These are phyloP conservation scores for Micractinium sp. DNA, from an alignment of 139 green algal genomes.

Conservation along the genomic window DNA sequence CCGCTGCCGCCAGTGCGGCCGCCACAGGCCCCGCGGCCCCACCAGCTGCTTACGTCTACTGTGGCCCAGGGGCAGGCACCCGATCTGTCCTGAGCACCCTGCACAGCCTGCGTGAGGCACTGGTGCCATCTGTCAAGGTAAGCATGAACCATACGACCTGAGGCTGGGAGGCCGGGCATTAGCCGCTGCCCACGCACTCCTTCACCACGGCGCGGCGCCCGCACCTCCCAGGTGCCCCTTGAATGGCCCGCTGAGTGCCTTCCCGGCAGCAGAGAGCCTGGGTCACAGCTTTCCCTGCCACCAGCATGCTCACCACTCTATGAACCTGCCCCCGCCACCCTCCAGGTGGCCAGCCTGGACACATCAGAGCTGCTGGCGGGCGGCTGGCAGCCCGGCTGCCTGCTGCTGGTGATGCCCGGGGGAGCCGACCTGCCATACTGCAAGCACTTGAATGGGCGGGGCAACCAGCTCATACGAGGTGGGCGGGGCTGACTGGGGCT, in stretches of 20 bases:
- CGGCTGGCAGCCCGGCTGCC: slow-evolving; percentile 45
- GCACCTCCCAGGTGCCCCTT: too few relatives aligned
- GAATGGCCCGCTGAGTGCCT: too few relatives aligned
- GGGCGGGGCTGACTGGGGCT: neutral
- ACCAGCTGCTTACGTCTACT: slow-evolving; percentile 51
- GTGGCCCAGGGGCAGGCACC: slow-evolving; percentile 61
- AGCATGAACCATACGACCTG: neutral
- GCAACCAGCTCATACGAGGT: slow-evolving; percentile 72
- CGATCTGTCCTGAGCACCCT: slow-evolving; percentile 49
- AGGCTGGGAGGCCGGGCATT: too few relatives aligned
- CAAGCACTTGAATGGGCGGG: slow-evolving; percentile 68
- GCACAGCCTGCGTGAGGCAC: slow-evolving; percentile 30
- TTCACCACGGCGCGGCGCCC: neutral
- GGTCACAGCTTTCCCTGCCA: too few relatives aligned
- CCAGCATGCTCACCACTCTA: too few relatives aligned
- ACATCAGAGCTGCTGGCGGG: slow-evolving; percentile 59
- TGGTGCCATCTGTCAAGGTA: slow-evolving; percentile 35
- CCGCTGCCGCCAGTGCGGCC: too few relatives aligned
- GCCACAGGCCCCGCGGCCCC: neutral
- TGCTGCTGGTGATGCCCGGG: slow-evolving; percentile 74
- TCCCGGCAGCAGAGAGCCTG: too few relatives aligned
- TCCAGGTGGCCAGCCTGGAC: slow-evolving; percentile 49
- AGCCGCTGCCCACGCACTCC: too few relatives aligned
- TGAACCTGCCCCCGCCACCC: neutral
- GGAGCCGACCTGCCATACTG: slow-evolving; percentile 84